Evolutionary conservation across 1,284 basidiomycete genomes (phyloP).

Genomic region (Phellopilus nigrolimitatus): DNA sequence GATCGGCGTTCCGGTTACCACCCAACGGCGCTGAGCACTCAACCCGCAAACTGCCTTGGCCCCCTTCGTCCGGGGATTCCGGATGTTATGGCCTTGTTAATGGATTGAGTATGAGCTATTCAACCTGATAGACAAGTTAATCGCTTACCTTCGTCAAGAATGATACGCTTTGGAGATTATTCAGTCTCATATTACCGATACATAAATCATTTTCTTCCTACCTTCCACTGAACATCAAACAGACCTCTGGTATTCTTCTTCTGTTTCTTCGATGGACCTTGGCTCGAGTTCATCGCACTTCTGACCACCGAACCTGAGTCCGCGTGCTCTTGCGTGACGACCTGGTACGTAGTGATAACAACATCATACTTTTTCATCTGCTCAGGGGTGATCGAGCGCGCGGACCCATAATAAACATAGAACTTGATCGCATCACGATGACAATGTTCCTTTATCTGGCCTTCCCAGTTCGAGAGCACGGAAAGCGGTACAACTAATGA

Average conservation of each 20-base stretch:
- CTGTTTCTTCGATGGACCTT: conserved; percentile 45
- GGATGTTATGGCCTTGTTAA: conserved; percentile 81
- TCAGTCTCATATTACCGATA: too few species aligned
- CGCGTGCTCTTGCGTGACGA: conserved; percentile 48
- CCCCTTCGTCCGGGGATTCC: conserved; percentile 84
- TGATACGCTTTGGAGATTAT: conserved; percentile 49
- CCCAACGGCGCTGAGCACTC: conserved; percentile 73
- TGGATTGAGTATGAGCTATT: too few species aligned
- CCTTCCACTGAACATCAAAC: conserved; percentile 79
- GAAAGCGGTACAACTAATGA: conserved; percentile 77
- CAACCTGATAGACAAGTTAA: too few species aligned
- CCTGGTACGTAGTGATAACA: conserved; percentile 89
- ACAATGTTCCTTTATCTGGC: conserved; percentile 81
- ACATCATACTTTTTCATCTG: conserved; percentile 70
- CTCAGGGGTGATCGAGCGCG: conserved; percentile 52
- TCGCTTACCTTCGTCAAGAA: conserved; percentile 91
- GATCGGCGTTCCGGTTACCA: conserved; percentile 85
- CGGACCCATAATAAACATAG: conserved; percentile 67
- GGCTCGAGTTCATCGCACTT: not conserved
- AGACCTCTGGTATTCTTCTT: conserved; percentile 45
- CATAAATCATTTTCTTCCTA: conserved; percentile 48
- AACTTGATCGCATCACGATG: conserved; percentile 47
- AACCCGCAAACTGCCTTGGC: conserved; percentile 66
- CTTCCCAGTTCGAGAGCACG: conserved; percentile 87
- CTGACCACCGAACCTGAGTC: not conserved